Evolutionary conservation across 129 eudicot species (phyloP).

Genomic region (Centrapalus pauciflorus): DNA sequence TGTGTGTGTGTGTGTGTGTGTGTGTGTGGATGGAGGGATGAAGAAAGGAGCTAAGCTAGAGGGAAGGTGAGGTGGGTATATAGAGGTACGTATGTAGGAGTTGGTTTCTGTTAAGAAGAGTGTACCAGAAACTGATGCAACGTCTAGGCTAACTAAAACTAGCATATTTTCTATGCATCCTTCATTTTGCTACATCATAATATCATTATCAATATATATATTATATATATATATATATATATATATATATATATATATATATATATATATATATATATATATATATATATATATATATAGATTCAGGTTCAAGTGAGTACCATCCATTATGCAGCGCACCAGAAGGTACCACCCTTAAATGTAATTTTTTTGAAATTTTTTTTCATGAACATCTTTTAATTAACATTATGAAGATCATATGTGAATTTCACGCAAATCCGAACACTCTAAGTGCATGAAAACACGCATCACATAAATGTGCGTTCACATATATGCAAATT

Average conservation of each 20-base stretch:
- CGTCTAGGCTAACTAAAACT: constrained; percentile 68
- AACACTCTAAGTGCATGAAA: too few relatives aligned
- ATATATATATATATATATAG: background rate
- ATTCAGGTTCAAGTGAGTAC: too few relatives aligned
- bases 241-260: background rate
- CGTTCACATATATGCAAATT: too few relatives aligned
- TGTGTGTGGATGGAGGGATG: background rate
- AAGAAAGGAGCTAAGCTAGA: constrained; percentile 13
- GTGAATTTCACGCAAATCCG: too few relatives aligned
- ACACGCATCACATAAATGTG: too few relatives aligned
- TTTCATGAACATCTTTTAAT: too few relatives aligned
- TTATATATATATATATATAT: background rate
- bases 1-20: too few relatives aligned
- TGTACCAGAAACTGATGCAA: constrained; percentile 74
- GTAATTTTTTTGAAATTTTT: too few relatives aligned
- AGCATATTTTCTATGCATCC: constrained; percentile 12
- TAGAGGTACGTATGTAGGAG: background rate
- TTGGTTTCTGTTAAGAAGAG: constrained; percentile 58
- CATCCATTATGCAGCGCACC: too few relatives aligned
- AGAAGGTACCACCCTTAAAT: too few relatives aligned
- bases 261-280: background rate
- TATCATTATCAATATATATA: too few relatives aligned
- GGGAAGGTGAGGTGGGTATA: background rate
- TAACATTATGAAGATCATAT: too few relatives aligned
- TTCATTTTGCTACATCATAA: constrained; percentile 23